Conservation (phyloP, 2,329 filamentous ascomycete genomes). For the Fusarium nurragi region DNA sequence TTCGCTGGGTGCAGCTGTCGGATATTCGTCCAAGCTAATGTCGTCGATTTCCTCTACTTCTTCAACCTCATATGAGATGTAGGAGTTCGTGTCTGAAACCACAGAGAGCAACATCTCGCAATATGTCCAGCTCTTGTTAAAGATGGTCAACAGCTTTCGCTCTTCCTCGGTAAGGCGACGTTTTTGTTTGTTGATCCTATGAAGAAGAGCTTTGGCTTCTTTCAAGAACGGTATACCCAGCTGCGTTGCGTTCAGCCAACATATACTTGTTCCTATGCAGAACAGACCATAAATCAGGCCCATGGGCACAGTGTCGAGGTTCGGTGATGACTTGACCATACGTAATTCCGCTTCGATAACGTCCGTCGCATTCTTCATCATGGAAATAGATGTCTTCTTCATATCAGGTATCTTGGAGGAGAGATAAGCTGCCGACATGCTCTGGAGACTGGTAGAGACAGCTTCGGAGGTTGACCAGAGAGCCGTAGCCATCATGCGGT, state of each 20-base stretch:
- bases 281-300: conserved; percentile 52
- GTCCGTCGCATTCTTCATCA: conserved; percentile 49
- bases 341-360: conserved; percentile 48
- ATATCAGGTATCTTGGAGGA: conserved; percentile 49
- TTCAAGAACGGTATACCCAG: conserved; percentile 47
- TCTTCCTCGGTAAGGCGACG: conserved; percentile 27
- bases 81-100: conserved; percentile 47
- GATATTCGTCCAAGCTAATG: conserved; percentile 21
- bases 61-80: conserved; percentile 13
- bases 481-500: conserved; percentile 50
- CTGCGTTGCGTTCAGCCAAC: conserved; percentile 51
- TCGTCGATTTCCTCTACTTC: conserved; percentile 21
- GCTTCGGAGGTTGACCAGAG: conserved; percentile 52
- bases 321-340: conserved; percentile 31
- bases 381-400: conserved; percentile 45
- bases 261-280: conserved; percentile 53
- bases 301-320: conserved; percentile 42
- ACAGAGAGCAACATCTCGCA: conserved; percentile 54
- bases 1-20: conserved; percentile 18
- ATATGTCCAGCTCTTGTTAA: conserved; percentile 53
- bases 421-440: conserved; percentile 53
- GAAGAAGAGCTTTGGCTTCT: conserved; percentile 44
- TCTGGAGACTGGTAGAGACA: conserved; percentile 53
- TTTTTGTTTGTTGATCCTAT: conserved; percentile 40
- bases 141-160: conserved; percentile 48